Base-by-base conservation (phyloP, 345 rosid genomes). In the Reutealis trisperma region DNA sequence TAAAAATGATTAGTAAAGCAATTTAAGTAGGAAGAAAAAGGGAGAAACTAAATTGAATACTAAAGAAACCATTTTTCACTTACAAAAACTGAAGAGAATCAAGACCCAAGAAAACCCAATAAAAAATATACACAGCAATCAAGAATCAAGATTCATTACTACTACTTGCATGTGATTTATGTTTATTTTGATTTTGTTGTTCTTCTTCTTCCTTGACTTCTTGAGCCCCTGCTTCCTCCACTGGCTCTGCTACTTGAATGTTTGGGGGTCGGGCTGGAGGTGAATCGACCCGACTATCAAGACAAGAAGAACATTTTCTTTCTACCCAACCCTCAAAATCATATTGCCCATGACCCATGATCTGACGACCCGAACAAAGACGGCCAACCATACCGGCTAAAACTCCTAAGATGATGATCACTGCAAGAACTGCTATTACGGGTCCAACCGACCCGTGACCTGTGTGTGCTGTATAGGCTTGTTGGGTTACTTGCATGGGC, bases 291-390 rank as follows among this genome's bases (percentile, higher is more conserved):
- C 63, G 57, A 32, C 96, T 90, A 41, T 89, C 92, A 49, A 91
- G 63, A 75, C 92, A 91, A 74, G 93, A 81, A 68, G 96, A 84
- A 79, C 90, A 91, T 82, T 89, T 89, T 55, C 81, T 87, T 81
- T 88, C 90, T 7, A 85, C 86, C 96, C 96, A 91, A 15, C 90
- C 87, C 75, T 91, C 93, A 27, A 89, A 70, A 77, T 91, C 90
- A 64, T 86, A 91, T 57, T 83, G 86, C 41, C 89, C 87, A 57
- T 73, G 74, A 32, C 92, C 93, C 87, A 85, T 68, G 71, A 88
- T 63, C 67, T 85, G 78, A 57, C 85, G 85, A 61, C 96, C 93
- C 25, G 91, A 84, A 77, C 93, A 89, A 13, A 89, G 77, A 76
- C 96, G 77, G 0, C 96, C 96, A 1, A 89, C 83, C 89, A 91